Evolutionary conservation across 169 alveolate species (phyloP), one percentile per base, ranked within the genome.

Genomic region (Plasmodium ovale): DNA sequence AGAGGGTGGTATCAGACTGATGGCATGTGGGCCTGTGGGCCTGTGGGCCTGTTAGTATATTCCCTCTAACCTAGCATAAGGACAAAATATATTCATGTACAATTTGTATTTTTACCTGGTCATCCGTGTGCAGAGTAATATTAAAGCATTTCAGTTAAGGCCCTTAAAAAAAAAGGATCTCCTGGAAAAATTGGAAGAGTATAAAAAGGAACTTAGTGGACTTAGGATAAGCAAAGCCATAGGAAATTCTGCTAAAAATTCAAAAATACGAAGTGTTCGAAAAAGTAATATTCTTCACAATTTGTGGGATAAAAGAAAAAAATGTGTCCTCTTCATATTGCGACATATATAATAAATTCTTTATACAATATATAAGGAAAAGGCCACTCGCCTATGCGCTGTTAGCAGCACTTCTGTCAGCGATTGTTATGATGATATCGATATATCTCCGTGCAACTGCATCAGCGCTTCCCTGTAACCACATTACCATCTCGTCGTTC

Each of bases 171-270:
- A 93, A 54, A 91, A 92, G 70, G 98, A 95, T 51, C 94, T 97
- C 39, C 87, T 91, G 60, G 94, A 91, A 56, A 96, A 97, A 68
- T 95, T 97, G 49, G 97, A 96, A 67, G 96, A 94, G 70, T 90
- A 93, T 87, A 96, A 95, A 93, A 91, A 92, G 88, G 99, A 97
- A 85, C 94, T 96, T 21, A 92, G 98, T 14, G 94, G 94, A 89
- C 93, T 95, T 44, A 92, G 97, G 62, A 97, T 97, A 49, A 94
- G 94, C 68, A 96, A 96, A 93, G 97, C 95, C 10, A 92, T 98
- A 16, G 98, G 98, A 16, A 96, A 96, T 37, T 96, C 96, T 9
- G 96, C 98, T 16, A 96, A 96, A 87, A 89, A 96, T 29, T 88
- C 97, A 31, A 95, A 96, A 87, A 96, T 97, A 44, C 89, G 72